Evolutionary conservation across 2,329 filamentous ascomycete genomes (phyloP).

Genomic region (Knoxdaviesia capensis): DNA sequence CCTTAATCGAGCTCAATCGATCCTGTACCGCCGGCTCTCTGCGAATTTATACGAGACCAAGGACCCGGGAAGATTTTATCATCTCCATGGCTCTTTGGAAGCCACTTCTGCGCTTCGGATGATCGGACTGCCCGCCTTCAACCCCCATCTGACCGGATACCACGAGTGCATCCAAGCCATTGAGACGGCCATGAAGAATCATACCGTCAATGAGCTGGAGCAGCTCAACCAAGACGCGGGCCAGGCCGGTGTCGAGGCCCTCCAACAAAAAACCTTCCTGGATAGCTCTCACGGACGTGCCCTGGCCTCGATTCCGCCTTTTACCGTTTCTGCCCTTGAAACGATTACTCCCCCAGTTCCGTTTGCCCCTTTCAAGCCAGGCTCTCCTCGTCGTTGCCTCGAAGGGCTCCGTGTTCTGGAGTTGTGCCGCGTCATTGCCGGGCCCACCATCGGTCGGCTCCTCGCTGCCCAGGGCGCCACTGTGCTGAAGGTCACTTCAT

Average conservation of each 20-base stretch:
- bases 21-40: constrained; percentile 49
- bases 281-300: constrained; percentile 22
- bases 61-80: constrained; percentile 46
- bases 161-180: constrained; percentile 36
- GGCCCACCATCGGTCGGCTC: constrained; percentile 49
- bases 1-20: constrained; percentile 48
- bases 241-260: constrained; percentile 39
- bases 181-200: constrained; percentile 34
- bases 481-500: constrained; percentile 51
- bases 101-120: constrained; percentile 49
- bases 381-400: constrained; percentile 10
- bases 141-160: constrained; percentile 40
- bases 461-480: constrained; percentile 59
- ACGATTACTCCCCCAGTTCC: constrained; percentile 24
- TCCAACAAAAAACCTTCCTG: constrained; percentile 38
- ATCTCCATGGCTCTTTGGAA: constrained; percentile 57
- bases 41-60: constrained; percentile 54
- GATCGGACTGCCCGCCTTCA: constrained; percentile 43
- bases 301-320: constrained; percentile 17
- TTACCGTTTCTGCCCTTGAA: constrained; percentile 30
- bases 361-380: constrained; percentile 9
- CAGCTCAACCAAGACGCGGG: constrained; percentile 29
- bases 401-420: constrained; percentile 53
- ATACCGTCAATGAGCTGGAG: constrained; percentile 35
- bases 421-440: constrained; percentile 56